A percentile compares a stretch with the other conserved stretches of the same genome.
Conservation (phyloP, 2,329 filamentous ascomycete genomes). For the Claviceps capensis region DNA sequence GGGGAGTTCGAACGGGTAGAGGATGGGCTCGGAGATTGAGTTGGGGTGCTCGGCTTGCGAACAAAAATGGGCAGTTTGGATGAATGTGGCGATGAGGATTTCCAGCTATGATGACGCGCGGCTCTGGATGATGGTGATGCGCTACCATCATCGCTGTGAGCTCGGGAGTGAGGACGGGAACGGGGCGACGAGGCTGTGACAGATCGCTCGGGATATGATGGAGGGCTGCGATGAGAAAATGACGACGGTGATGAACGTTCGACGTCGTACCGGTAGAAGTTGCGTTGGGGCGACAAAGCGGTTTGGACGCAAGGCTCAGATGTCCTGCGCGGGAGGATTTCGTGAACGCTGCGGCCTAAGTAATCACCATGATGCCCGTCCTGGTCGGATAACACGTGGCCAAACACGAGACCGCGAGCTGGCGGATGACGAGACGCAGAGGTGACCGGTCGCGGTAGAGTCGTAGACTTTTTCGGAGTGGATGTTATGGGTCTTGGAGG, state of each 20-base stretch:
- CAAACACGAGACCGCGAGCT: constrained; percentile 51
- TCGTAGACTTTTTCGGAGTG: constrained; percentile 19
- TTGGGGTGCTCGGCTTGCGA: constrained; percentile 29
- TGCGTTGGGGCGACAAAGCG: constrained; percentile 35
- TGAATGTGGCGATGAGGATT: constrained; percentile 14
- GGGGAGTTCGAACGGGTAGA: constrained; percentile 46
- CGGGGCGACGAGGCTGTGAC: constrained; percentile 5
- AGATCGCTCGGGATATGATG: neutral
- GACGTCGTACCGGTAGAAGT: constrained; percentile 39
- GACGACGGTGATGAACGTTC: constrained; percentile 53
- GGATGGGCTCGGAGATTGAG: constrained; percentile 32
- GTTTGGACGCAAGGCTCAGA: constrained; percentile 57
- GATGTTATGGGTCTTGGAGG: constrained; percentile 22
- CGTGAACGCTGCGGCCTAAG: constrained; percentile 47
- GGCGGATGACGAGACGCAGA: constrained; percentile 21
- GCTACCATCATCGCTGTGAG: constrained; percentile 46
- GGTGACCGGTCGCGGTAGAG: constrained; percentile 19
- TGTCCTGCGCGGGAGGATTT: constrained; percentile 41
- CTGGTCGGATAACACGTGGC: constrained; percentile 54
- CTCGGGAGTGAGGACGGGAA: constrained; percentile 29
- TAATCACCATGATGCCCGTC: constrained; percentile 37
- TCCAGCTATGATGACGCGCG: constrained; percentile 19
- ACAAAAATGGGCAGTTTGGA: constrained; percentile 35
- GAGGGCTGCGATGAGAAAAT: constrained; percentile 44
- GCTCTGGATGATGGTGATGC: constrained; percentile 11